Percentiles rank a stretch among this genome's conserved stretches.
Conservation (phyloP, 805 yeast genomes). For the Priceomyces medius region DNA sequence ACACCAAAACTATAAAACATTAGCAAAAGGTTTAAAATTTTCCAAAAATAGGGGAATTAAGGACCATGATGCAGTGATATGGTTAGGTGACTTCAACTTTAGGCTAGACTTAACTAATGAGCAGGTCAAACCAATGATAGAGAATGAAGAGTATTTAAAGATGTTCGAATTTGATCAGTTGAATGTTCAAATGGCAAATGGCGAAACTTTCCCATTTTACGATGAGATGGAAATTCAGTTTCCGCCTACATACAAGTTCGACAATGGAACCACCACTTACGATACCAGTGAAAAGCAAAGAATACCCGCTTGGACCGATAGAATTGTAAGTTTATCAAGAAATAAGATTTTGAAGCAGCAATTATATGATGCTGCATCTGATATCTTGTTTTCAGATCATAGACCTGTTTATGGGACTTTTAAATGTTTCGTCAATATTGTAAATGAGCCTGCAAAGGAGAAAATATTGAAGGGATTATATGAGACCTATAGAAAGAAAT, state of each 20-base stretch:
- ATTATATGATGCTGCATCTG: conserved; percentile 57
- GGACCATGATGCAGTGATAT: conserved; percentile 83
- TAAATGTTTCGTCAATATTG: conserved; percentile 58
- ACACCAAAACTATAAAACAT: conserved; percentile 80
- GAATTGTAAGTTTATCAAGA: conserved; percentile 63
- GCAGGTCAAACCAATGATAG: conserved; percentile 60
- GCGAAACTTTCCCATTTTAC: conserved; percentile 72
- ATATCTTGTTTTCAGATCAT: conserved; percentile 78
- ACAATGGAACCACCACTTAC: conserved; percentile 74
- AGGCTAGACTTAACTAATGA: conserved; percentile 73
- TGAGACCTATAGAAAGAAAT: conserved; percentile 47
- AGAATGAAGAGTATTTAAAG: conserved; percentile 41
- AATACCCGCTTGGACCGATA: conserved; percentile 95
- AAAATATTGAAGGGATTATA: conserved; percentile 59
- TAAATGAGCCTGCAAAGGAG: conserved; percentile 61
- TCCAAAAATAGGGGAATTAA: conserved; percentile 46
- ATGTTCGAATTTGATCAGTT: conserved; percentile 78
- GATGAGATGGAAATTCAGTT: conserved; percentile 75
- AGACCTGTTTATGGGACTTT: conserved; percentile 82
- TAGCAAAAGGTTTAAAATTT: conserved; percentile 66
- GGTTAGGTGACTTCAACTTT: conserved; percentile 96
- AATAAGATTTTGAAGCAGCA: conserved; percentile 59
- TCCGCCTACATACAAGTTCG: conserved; percentile 90
- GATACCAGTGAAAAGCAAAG: conserved; percentile 92
- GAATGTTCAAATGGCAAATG: conserved; percentile 62